A percentile compares a stretch with the other conserved stretches of the same genome.
phyloP scores from a whole-genome alignment of 208 protist species.

The Leishmania guyanensis region DNA sequence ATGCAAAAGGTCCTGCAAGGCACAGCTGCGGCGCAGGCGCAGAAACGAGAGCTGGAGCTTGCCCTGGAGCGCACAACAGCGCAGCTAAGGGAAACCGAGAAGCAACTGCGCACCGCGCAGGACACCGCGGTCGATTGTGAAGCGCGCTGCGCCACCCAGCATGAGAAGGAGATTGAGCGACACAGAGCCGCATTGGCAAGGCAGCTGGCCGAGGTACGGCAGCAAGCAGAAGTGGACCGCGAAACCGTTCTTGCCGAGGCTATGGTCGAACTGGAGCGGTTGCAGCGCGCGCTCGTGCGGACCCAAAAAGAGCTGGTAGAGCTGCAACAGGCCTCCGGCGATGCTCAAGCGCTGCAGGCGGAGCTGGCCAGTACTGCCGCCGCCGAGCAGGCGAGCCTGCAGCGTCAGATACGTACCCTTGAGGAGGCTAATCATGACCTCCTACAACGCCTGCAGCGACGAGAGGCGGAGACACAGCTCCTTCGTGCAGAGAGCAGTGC shows the following conservation, averaged over 20 bases:
- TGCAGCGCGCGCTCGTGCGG: slow-evolving; percentile 35
- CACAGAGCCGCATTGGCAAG: slow-evolving; percentile 3
- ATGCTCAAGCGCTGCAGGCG: background rate
- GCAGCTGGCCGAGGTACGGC: slow-evolving; percentile 15
- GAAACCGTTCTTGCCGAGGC: slow-evolving; percentile 35
- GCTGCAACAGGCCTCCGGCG: slow-evolving; percentile 11
- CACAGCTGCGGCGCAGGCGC: slow-evolving; percentile 5
- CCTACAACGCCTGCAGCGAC: slow-evolving; percentile 17
- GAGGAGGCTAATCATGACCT: slow-evolving; percentile 24
- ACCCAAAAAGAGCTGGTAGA: slow-evolving; percentile 23
- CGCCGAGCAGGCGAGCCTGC: slow-evolving; percentile 15
- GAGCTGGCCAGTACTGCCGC: slow-evolving; percentile 1
- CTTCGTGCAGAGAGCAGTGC: background rate
- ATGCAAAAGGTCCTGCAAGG: slow-evolving; percentile 24
- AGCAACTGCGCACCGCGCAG: slow-evolving; percentile 19
- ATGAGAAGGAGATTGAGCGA: slow-evolving; percentile 31
- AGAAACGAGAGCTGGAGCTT: slow-evolving; percentile 21
- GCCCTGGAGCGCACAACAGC: slow-evolving; percentile 4
- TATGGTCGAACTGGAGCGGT: slow-evolving; percentile 39
- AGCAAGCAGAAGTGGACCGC: slow-evolving; percentile 31
- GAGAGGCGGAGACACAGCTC: background rate
- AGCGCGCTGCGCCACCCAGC: slow-evolving; percentile 13
- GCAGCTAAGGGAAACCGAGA: slow-evolving; percentile 20
- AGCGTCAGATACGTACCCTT: slow-evolving; percentile 18
- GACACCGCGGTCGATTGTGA: slow-evolving; percentile 16